Base-by-base conservation (phyloP, 2,329 filamentous ascomycete genomes). In the Aureobasidium pullulans region DNA sequence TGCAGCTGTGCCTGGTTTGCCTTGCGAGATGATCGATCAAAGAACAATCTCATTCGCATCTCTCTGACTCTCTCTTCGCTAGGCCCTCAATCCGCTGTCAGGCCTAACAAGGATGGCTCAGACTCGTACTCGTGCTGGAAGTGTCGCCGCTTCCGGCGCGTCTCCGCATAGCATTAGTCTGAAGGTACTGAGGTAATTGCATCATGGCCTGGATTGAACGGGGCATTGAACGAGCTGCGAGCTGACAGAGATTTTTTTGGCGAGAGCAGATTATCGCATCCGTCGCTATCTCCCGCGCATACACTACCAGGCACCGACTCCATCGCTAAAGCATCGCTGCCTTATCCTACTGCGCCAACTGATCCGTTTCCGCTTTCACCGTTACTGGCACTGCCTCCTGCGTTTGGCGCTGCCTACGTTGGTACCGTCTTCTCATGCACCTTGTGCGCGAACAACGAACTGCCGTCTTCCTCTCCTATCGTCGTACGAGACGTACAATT, bases 391-490 rank as follows among this genome's bases (percentile, higher is more conserved):
- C 85, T 97, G 1, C 93, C 94, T 9, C 87, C 91, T 15, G 88
- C 90, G 0, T 97, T 99, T 72, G 93, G 92, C 46, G 93, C 90
- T 11, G 92, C 93, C 8, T 96, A 96, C 72, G 93, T 97, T 19
- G 94, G 94, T 67, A 92, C 97, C 76, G 90, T 87, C 0, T 97
- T 99, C 75, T 87, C 87, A 64, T 99, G 94, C 75, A 96, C 93
- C 1, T 81, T 97, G 23, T 96, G 92, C 75, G 92, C 89, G n/a
- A 96, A 96, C 77, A 93, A 96, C 71, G 93, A 97, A 69, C 73
- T 85, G 1, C 39, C 42, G 15, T 57, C 64, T 0, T 37, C 42
- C 7, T 68, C 72, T 29, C 70, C 75, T 62, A 76, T 75, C 64
- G 75, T 72, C 47, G 85, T 96, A 42, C 87, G 84, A 63, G 88